Evolutionary conservation across 2,329 filamentous ascomycete genomes (phyloP), one percentile per base, ranked within the genome.

Genomic region (Zalaria sp.): DNA sequence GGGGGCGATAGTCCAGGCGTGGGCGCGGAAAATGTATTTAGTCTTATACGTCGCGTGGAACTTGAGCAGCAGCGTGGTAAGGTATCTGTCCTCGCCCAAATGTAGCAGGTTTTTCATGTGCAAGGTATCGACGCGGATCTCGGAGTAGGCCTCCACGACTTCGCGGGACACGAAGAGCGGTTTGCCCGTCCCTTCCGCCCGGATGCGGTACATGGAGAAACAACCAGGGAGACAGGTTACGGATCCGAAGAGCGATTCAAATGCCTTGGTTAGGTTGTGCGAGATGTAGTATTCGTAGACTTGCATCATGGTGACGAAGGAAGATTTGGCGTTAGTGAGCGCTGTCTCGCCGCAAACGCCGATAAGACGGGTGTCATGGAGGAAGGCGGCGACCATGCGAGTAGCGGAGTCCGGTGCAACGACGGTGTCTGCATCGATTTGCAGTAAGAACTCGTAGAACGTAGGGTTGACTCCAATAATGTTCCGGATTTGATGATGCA

Each of bases 261-360:
- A 98, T 8, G 89, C 91, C 67, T 98, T 96, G 52, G 84, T 81
- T 52, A 98, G 66, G 60, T 96, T 93, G 71, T 98, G 89, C 40
- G 89, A 96, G 56, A 98, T 98, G 69, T 88, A 98, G 72, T 98
- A 98, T 64, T 98, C 89, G 71, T 96, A 98, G 29, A 98, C 89
- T 64, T 98, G 91, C 60, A 98, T 98, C 89, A 96, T 96, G 40
- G 91, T 98, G 51, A 93, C 78, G 57, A 93, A 86, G 1, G 89
- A 95, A 5, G 82, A 74, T 62, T 95, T 95, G 46, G 87, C 83
- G 58, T 98, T 98, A 48, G 81, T 88, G 38, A 98, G 71, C 10
- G 83, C 83, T 0, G 91, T 98, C 64, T 98, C 91, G 65, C 91
- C 91, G 57, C 91, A 98, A 38, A 91, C 77, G 42, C 83, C 91